Evolutionary conservation across 179 eudicot species (phyloP).

Genomic region (Monotropa hypopitys): DNA sequence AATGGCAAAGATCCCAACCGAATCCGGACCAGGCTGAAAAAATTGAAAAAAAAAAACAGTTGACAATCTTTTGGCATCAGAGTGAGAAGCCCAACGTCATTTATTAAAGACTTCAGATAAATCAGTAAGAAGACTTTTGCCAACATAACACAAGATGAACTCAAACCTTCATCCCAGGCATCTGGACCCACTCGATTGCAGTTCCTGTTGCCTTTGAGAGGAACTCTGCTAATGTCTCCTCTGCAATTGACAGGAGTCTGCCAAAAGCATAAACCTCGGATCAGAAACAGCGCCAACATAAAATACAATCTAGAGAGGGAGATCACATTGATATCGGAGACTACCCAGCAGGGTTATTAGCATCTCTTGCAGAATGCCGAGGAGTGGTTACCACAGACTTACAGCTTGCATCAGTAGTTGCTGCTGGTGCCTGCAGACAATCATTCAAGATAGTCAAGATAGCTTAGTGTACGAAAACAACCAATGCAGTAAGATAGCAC

Average conservation of each 20-base stretch:
- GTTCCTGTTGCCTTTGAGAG: conserved; percentile 99
- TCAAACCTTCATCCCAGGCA: conserved; percentile 99
- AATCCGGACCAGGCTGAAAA: conserved; percentile 99
- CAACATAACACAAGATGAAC: background rate
- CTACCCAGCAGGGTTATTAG: conserved; percentile 90
- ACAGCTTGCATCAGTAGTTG: conserved; percentile 56
- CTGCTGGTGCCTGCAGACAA: conserved; percentile 39
- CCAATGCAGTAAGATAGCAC: background rate
- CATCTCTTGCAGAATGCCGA: conserved; percentile 62
- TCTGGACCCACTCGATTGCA: conserved; percentile 99
- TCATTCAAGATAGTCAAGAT: background rate
- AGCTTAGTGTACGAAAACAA: too few relatives aligned
- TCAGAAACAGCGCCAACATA: background rate
- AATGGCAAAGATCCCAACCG: conserved; percentile 97
- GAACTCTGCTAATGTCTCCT: conserved; percentile 98
- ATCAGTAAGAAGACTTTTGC: background rate
- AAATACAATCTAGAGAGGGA: background rate
- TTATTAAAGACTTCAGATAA: background rate
- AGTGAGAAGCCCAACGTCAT: background rate
- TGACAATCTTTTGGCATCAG: background rate
- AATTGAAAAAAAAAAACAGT: background rate
- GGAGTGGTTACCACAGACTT: conserved; percentile 76
- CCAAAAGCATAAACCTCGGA: conserved; percentile 4
- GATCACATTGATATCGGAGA: conserved; percentile 3
- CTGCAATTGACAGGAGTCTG: conserved; percentile 92